Base-by-base conservation (phyloP, 495 filamentous ascomycete genomes). In the Penicillium bialowiezense region DNA sequence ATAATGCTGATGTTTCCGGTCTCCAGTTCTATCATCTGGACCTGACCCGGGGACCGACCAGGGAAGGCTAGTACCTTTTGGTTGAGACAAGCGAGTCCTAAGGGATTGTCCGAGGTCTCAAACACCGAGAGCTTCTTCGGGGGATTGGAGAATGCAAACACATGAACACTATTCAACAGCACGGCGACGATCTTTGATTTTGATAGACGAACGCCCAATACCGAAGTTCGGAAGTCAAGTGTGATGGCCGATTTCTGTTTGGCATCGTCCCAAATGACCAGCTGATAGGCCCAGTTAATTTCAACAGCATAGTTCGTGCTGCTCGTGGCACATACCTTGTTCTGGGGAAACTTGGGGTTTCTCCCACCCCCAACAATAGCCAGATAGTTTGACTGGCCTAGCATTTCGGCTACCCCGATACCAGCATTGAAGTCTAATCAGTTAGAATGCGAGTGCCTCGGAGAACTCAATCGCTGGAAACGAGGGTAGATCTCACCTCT, bases 1-100 rank as follows among this genome's bases (percentile, higher is more conserved):
- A 97, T 88, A 66, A 98, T 96, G 68, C 85, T 95, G 48, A 97
- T 88, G 56, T 89, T 93, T 29, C 87, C 86, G 3, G 81, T 89
- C 20, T 77, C 76, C 31, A 96, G 64, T 63, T 95, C 87, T 38
- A 96, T 87, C 17, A 98, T 64, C 60, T 96, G 91, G n/a, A 97
- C 85, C 55, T 98, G 93, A 18, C 95, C 93, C 1, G 81, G 70
- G 5, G 87, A 90, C 34, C 89, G 76, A 18, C 90, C 91, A 0
- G 92, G 93, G 57, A 97, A 95, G 15, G 83, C 86, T 2, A 96
- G 67, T 8, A 85, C 60, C 51, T 85, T 83, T 19, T 83, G 64
- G 3, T 88, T 85, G 13, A 98, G 68, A 61, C 84, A 87, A 58
- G 87, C 92, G 2, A 97, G 70, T 0, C 93, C 93, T 49, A 84